Evolutionary conservation across 768 basidiomycete species (phyloP), one percentile per base, ranked within the genome.

Genomic region (Termitomyces sp.): DNA sequence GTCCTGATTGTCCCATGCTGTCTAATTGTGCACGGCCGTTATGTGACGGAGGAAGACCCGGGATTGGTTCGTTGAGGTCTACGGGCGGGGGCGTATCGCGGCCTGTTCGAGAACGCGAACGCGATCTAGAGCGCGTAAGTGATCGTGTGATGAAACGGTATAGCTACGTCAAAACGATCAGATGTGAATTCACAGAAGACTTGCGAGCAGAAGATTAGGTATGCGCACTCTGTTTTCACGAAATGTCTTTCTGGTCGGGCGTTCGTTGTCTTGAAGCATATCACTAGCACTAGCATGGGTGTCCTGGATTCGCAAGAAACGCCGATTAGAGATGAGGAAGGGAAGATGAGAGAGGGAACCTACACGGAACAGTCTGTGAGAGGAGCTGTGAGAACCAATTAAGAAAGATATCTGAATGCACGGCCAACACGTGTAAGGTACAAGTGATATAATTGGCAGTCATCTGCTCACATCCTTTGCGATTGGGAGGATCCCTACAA

Each of bases 41-140:
- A 46, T 59, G 57, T 2, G 61, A 44, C 0, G 48, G 56, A 42
- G 69, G 65, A 22, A 69, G 59, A 55, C 65, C 55, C 10, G 68
- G 66, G 13, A 69, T 49, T 13, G 65, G 61, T 52, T 62, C 64
- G 51, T 66, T 55, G 29, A 48, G 62, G 59, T 59, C 62, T 56
- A 55, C 50, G 44, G 57, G 56, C 8, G 58, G 61, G 2, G 46
- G 56, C 39, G 62, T 60, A 16, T 55, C 57, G 53, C 56, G 57
- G 41, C 72, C 69, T 55, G 66, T 67, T 62, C 72, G 75, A 54
- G 77, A 73, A 68, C 78, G 77, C 16, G 86, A 83, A 41, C 84
- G 85, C n/a, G 86, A 87, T 66, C 82, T 80, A 39, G 81, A 82
- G 55, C 76, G 75, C 50, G 78, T 78, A 54, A 79, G 74, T 52